Base-by-base conservation (phyloP, 2,329 filamentous ascomycete species). In the Botrytis pseudocinerea region DNA sequence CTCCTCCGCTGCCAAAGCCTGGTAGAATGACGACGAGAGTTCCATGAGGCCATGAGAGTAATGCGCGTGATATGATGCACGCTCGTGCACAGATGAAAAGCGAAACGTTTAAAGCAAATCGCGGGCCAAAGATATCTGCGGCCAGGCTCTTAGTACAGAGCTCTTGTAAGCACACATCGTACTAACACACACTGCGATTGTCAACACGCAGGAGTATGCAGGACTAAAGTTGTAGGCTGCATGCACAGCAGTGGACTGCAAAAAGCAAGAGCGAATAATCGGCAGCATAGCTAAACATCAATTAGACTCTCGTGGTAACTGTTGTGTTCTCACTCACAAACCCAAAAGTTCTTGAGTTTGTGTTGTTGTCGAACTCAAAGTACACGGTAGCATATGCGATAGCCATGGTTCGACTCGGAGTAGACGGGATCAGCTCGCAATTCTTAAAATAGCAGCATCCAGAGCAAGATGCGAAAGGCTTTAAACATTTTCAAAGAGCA, bases 21-120 rank as follows among this genome's bases (percentile, higher is more conserved):
- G 88, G 83, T 61, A 93, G 80, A 20, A 86, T 87, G 44, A 91
- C 85, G 78, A 93, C 92, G 35, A 0, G 87, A 86, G 2, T 86
- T 82, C 48, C 48, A 51, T 22, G 44, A 48, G 46, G 20, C 90
- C 90, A 94, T 75, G 85, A 91, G 2, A 91, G 91, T 73, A 88
- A 86, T 1, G 87, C 89, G 6, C 91, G 92, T 0, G 90, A 91
- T 0, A 92, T 82, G 71, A 92, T 88, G 44, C 86, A 87, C 66
- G 90, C 89, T 9, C 88, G 79, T 6, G 88, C 87, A 78, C 87
- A 90, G 73, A 92, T 84, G 77, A 92, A 85, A 18, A 93, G 83
- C 2, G 88, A 89, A 35, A 88, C 82, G 77, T 93, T 93, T 83
- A 93, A 93, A 8, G 91, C 91, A 76, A 88, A 88, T 75, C 88